A percentile compares a stretch with the other conserved stretches of the same genome.
Evolutionary conservation across 176 grass and related monocot genomes (phyloP).

Genomic region (Melocanna baccifera): DNA sequence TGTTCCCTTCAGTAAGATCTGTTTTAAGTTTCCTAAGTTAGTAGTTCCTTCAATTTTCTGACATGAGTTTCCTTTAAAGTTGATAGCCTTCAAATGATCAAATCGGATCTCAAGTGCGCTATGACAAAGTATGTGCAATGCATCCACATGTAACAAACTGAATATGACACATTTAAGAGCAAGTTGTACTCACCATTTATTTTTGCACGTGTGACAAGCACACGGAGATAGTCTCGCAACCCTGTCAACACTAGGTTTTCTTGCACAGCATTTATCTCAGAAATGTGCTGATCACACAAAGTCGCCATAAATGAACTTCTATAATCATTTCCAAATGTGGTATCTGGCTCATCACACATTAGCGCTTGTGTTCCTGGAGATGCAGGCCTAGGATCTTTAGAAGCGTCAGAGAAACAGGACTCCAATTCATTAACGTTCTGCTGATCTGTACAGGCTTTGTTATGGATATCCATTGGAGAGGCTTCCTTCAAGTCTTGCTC

Average conservation of each 20-base stretch:
- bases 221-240: conserved; percentile 51
- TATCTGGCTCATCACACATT: conserved; percentile 64
- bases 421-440: conserved; percentile 26
- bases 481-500: conserved; percentile 30
- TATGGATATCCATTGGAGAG: conserved; percentile 10
- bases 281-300: conserved; percentile 32
- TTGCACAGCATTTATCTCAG: conserved; percentile 55
- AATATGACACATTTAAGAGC: background rate
- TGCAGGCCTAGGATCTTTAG: conserved; percentile 40
- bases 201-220: conserved; percentile 46
- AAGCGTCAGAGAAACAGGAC: conserved; percentile 26
- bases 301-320: conserved; percentile 26
- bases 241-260: conserved; percentile 50
- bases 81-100: background rate
- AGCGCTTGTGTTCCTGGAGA: conserved; percentile 66
- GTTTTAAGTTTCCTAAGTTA: background rate
- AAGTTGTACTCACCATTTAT: conserved; percentile 51
- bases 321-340: conserved; percentile 44
- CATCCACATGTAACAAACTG: conserved; percentile 7
- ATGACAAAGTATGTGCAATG: background rate
- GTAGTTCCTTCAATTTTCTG: background rate
- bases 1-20: background rate
- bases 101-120: background rate
- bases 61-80: background rate
- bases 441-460: conserved; percentile 12